Evolutionary conservation across 192 early-diverging fungal species (phyloP), one percentile per base, ranked within the genome.

Genomic region (Dispira parvispora): DNA sequence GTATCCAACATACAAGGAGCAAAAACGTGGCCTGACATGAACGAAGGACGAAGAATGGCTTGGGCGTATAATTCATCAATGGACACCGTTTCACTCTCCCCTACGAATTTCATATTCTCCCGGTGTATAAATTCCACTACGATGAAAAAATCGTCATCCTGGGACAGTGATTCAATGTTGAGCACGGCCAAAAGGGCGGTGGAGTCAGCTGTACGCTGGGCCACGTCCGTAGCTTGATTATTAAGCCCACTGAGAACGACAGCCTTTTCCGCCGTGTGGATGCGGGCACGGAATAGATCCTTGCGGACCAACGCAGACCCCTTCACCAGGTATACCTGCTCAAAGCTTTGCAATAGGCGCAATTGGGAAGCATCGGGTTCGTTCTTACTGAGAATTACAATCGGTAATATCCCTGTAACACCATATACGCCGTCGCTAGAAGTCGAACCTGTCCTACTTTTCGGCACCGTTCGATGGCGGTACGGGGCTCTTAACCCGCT

Each of bases 91-190:
- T 80, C 79, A 23, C 73, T 77, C 52, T 82, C 75, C 27, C 87
- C 85, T 46, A 88, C 78, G 64, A 87, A 80, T 71, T 88, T 85
- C 73, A 85, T 83, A 65, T 84, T 87, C 65, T 88, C 80, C 67
- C 71, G 73, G 64, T 86, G 78, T 52, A 83, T 73, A 65, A 86
- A 85, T 72, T 88, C 86, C 52, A 85, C 80, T 25, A 77, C 80
- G 56, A 84, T 70, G 73, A 87, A 86, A 52, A 80, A 80, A 45
- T 70, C 74, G 57, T 62, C 69, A 16, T 64, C 54, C 38, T 68
- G 68, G 20, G 75, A 67, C 62, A 82, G 67, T 32, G 77, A 69
- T 65, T 84, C 82, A 42, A 87, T 79, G 46, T 88, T 88, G 28
- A 88, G 67, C 44, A 83, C 76, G 26, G 74, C 69, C 63, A 88